Evolutionary conservation across 2,329 filamentous ascomycete genomes (phyloP), one percentile per base, ranked within the genome.

Genomic region (Pseudopithomyces maydicus): DNA sequence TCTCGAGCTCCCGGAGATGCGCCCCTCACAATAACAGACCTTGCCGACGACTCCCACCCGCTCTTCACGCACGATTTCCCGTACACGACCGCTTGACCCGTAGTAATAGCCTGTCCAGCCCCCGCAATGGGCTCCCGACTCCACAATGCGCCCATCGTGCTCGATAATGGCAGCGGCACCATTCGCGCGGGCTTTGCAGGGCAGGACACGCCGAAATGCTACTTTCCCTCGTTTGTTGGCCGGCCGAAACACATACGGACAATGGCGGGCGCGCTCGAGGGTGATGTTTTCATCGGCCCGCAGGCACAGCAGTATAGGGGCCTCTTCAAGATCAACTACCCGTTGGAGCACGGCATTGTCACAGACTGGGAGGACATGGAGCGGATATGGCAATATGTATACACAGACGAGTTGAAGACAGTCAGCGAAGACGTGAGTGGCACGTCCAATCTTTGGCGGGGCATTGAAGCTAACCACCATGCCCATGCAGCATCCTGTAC

Each of bases 291-390:
- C 78, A 97, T 99, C 75, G 95, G 95, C 50, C 89, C 93, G 69
- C 89, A 92, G 76, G 93, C 94, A 57, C 90, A 92, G 68, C 93
- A 98, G 73, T 84, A 97, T 71, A 88, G 94, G 71, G 95, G 95
- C 2, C 81, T 99, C 59, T 84, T 99, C 68, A 99, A 98, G 85
- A 97, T 99, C 69, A 85, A 88, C 64, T 98, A 98, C 75, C 95
- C 95, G 43, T 81, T 99, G 54, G 95, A 98, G 80, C 95, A 99
- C 76, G 95, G 95, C 68, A 96, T 99, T 70, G 95, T 99, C 62
- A 99, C 95, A 67, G 92, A 99, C 78, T 99, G 95, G 95, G 95
- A 98, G 74, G 95, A 99, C 74, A 99, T 99, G 95, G 95, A 99
- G 82, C 88, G 92, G 80, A 99, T 99, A 79, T 99, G 95, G 95